Conservation (phyloP, 805 yeast genomes). For the Yamadazyma olivae region DNA sequence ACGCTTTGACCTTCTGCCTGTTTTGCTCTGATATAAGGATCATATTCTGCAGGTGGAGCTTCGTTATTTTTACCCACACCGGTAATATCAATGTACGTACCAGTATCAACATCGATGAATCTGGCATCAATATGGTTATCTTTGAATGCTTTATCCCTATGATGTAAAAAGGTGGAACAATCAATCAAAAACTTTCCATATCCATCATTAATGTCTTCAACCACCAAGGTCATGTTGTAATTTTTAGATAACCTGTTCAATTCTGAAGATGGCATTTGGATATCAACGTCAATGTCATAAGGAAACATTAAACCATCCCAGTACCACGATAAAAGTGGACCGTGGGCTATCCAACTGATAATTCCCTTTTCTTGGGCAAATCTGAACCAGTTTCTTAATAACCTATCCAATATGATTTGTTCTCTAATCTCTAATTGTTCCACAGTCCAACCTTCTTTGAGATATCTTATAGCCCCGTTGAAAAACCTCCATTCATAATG, state of each 20-base stretch:
- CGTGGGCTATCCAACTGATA: constrained; percentile 28
- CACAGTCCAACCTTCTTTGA: constrained; percentile 28
- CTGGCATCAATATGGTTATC: constrained; percentile 39
- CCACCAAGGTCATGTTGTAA: constrained; percentile 25
- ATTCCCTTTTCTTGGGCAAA: constrained; percentile 23
- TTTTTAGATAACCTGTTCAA: too few relatives aligned
- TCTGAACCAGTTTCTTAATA: constrained; percentile 24
- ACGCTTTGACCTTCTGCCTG: constrained; percentile 13
- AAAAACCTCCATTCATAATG: constrained; percentile 64
- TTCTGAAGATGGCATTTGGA: constrained; percentile 24
- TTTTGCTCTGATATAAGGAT: constrained; percentile 17
- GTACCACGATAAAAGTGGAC: constrained; percentile 27
- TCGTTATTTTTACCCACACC: constrained; percentile 13
- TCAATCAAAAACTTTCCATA: constrained; percentile 30
- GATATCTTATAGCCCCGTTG: constrained; percentile 50
- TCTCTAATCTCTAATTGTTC: constrained; percentile 21
- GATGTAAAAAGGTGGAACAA: constrained; percentile 26
- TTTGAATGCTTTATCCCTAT: constrained; percentile 18
- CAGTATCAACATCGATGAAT: constrained; percentile 58
- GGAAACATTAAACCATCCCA: constrained; percentile 9
- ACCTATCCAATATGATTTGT: too few relatives aligned
- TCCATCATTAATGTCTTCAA: constrained; percentile 29
- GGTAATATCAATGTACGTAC: constrained; percentile 41
- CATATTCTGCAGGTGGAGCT: constrained; percentile 19
- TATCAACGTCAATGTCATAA: neutral